These are phyloP conservation scores for Mucor piriformis DNA, from an alignment of 371 early-diverging fungal species.

Conservation along the genomic window DNA sequence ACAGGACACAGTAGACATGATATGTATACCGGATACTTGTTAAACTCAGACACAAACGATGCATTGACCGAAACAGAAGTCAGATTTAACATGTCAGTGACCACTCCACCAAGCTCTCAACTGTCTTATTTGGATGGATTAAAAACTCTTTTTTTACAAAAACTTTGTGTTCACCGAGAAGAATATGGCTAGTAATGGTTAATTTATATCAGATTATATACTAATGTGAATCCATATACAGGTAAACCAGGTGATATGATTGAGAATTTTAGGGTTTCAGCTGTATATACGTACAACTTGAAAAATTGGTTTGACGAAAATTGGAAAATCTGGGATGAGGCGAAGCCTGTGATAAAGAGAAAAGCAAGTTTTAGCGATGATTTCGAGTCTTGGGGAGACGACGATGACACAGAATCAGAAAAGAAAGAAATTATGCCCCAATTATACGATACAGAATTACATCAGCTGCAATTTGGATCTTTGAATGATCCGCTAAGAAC, in stretches of 20 bases:
- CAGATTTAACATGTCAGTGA: constrained; percentile 64
- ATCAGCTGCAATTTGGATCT: constrained; percentile 66
- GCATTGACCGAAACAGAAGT: constrained; percentile 44
- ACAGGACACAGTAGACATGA: constrained; percentile 66
- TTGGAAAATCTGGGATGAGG: constrained; percentile 53
- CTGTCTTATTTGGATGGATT: constrained; percentile 65
- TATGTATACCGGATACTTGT: constrained; percentile 66
- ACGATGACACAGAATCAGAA: background rate
- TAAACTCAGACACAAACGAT: constrained; percentile 21
- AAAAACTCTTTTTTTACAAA: constrained; percentile 55
- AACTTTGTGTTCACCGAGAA: constrained; percentile 42
- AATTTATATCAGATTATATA: background rate
- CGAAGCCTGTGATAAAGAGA: constrained; percentile 1
- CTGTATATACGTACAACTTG: constrained; percentile 56
- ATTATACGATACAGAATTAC: background rate
- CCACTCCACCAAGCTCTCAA: constrained; percentile 59
- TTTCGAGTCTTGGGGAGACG: constrained; percentile 30
- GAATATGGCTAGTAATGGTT: constrained; percentile 33
- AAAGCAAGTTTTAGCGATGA: constrained; percentile 28
- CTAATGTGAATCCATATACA: background rate
- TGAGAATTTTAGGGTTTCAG: constrained; percentile 31
- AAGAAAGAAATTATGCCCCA: background rate
- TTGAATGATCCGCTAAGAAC: constrained; percentile 72
- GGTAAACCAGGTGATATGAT: constrained; percentile 1
- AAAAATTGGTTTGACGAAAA: constrained; percentile 62